These are phyloP conservation scores for Pseudocercospora fuligena DNA, from an alignment of 2,329 filamentous ascomycete genomes.

Conservation along the genomic window DNA sequence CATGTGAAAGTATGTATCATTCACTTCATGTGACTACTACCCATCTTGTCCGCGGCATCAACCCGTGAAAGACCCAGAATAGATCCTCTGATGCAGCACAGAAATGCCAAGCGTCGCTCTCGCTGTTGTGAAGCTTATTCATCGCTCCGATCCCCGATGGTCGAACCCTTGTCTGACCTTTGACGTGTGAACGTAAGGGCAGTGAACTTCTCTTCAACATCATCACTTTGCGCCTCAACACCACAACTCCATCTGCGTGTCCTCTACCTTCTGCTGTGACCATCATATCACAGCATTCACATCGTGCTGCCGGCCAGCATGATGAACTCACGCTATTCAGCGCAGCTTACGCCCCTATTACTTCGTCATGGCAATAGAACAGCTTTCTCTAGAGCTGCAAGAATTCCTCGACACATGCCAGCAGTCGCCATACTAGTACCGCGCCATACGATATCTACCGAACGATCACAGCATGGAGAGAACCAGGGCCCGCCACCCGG, in stretches of 20 bases:
- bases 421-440: conserved; percentile 64
- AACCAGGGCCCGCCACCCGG: conserved; percentile 76
- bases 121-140: not conserved
- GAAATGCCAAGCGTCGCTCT: not conserved
- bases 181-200: not conserved
- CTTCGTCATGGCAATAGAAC: conserved; percentile 51
- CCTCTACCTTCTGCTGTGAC: conserved; percentile 10
- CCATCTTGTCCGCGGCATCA: not conserved
- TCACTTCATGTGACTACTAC: not conserved
- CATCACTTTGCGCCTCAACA: conserved; percentile 12
- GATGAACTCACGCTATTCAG: conserved; percentile 50
- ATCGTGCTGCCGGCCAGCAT: conserved; percentile 44
- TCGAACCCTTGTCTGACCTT: not conserved
- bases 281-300: conserved; percentile 14
- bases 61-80: not conserved
- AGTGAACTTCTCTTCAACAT: conserved; percentile 14
- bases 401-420: conserved; percentile 57
- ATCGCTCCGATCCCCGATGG: not conserved
- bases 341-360: conserved; percentile 53
- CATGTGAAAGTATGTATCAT: not conserved
- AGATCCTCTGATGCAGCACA: not conserved
- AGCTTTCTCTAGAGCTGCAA: conserved; percentile 46
- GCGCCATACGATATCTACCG: conserved; percentile 58
- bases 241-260: conserved; percentile 6
- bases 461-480: conserved; percentile 57